Base-by-base conservation (phyloP, 371 early-diverging fungal species). In the Zancudomyces culisetae region DNA sequence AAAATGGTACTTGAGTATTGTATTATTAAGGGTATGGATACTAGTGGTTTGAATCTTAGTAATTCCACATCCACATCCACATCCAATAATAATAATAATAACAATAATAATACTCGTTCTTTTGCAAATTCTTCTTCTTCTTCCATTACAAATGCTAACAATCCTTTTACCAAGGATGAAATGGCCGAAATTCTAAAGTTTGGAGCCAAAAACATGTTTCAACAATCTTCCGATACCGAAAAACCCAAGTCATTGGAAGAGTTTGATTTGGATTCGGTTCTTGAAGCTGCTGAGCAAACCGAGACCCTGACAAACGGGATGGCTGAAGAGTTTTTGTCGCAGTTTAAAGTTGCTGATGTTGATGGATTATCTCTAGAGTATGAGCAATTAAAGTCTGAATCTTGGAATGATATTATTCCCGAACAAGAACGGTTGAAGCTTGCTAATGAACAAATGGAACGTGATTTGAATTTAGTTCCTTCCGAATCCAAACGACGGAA, bases 1-100 rank as follows among this genome's bases (percentile, higher is more conserved):
- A 98, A 98, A 64, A 94, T 93, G 94, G 94, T 98, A 19, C 72
- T 98, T 1, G 98, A 96, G 62, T 91, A 94, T 70, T 87, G 85
- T 60, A 84, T 98, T 60, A 96, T 98, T 68, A 89, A 88, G 58
- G 86, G 89, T 58, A 94, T 98, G 96, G 95, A 96, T 60, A 93
- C 93, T 0, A 88, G 93, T 0, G 93, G 92, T 1, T 69, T 75
- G 45, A 76, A 76, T 19, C 63, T 68, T 42, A 59, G 62, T 1
- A 57, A 58, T 8, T 49, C 55, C 0, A 60, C 61, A 58, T 53
- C 59, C 3, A 61, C 59, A 60, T 52, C 54, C 4, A 24, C 35
- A 8, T 49, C 49, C 61, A 3, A 59, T 64, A 39, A 63, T 71
- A 45, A 70, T 62, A 46, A 78, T 71, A 50, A 73, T 50, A 61